Evolutionary conservation across 140 eudicot species (phyloP), one percentile per base, ranked within the genome.

Genomic region (Senecio squalidus): DNA sequence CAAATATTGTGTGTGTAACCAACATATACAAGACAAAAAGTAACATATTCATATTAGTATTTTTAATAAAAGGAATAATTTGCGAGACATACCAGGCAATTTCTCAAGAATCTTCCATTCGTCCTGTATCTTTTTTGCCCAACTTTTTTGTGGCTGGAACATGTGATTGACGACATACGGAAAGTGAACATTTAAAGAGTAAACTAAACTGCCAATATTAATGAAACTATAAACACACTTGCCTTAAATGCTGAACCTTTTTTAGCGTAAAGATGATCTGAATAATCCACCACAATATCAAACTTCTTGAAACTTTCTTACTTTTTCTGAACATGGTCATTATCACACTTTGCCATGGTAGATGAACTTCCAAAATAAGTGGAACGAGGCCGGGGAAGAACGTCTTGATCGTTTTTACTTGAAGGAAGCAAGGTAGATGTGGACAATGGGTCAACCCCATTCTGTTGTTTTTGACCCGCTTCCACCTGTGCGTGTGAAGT

Each of bases 281-380:
- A 84, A 60, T 61, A 67, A 67, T 82, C 95, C 33, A 72, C 58
- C 3, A 91, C 95, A 28, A 81, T 76, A 68, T 91, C 98, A 20
- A 62, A 62, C 38, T 52, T 52, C 58, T 52, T 52, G 16, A 26
- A 52, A 26, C 58, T 15, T 7, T 52, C 38, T 3, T 25, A 52
- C 36, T 27, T 52, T 52, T 52, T 52, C 23, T 7, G 9, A 52
- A n/a, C 38, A 52, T 52, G 36, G 7, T 52, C 58, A 11, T n/a
- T 52, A 52, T 16, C 23, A 52, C 6, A 22, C 10, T 7, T 26
- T 25, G 11, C 38, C 39, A 14, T 52, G 58, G 36, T 27, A 52
- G 58, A 52, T 5, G 58, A n/a, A 26, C 34, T 26, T 52, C 58
- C 34, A 27, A 27, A 15, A 23, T 1, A 11, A 23, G 20, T 1